A percentile compares a stretch with the other conserved stretches of the same genome.
Conservation (phyloP, 2,329 filamentous ascomycete species). For the Trichoderma polysporum region DNA sequence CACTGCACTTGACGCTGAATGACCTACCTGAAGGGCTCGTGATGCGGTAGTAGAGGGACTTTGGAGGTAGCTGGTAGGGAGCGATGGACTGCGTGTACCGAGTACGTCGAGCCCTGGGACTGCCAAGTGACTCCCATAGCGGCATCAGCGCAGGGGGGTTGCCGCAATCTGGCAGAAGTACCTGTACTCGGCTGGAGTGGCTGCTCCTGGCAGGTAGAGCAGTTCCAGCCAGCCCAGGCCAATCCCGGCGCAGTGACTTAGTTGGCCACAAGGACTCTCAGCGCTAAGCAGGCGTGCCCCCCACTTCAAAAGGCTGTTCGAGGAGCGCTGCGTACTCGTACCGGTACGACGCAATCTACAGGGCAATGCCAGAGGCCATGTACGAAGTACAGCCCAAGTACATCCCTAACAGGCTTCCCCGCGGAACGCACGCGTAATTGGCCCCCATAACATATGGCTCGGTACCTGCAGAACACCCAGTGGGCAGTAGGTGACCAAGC, state of each 20-base stretch:
- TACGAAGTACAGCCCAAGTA: constrained; percentile 16
- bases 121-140: not conserved
- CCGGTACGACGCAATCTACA: not conserved
- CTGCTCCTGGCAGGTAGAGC: not conserved
- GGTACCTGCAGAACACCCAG: constrained; percentile 20
- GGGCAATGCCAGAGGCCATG: not conserved
- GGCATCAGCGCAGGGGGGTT: constrained; percentile 17
- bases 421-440: constrained; percentile 18
- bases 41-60: constrained; percentile 15
- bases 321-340: not conserved
- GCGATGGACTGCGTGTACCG: not conserved
- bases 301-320: not conserved
- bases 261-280: not conserved
- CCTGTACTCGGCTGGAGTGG: not conserved
- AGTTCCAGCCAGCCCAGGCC: not conserved
- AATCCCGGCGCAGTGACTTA: not conserved
- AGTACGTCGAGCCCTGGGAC: not conserved
- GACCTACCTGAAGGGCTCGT: constrained; percentile 19
- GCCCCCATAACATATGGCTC: not conserved
- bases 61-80: not conserved
- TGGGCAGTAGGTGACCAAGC: not conserved
- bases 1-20: constrained; percentile 17
- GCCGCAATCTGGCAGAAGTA: constrained; percentile 2
- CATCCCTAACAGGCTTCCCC: constrained; percentile 20
- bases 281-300: constrained; percentile 11